Evolutionary conservation across 257 asterid genomes (phyloP), one percentile per base, ranked within the genome.

Genomic region (Solanum medicagineum): DNA sequence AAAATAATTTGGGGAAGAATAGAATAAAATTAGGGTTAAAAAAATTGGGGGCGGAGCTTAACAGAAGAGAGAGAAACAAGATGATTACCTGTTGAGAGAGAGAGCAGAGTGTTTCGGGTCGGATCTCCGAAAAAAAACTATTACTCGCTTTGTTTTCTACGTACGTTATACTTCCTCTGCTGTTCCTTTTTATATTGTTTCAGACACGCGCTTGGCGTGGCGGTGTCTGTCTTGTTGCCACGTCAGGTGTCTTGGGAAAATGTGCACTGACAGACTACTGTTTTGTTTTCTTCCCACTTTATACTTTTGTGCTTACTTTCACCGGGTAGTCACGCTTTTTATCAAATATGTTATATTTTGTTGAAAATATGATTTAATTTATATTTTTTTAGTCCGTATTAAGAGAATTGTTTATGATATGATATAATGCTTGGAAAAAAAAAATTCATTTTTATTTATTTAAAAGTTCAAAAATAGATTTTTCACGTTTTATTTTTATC

Each of bases 121-220:
- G 84, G 93, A 90, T 90, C 94, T 89, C 92, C 91, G 89, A 89
- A 85, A 81, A 85, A 88, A 5, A 36, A 36, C 42, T 36, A 36
- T 36, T 29, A 88, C 93, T 85, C 86, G 85, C 54, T 85, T 85
- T 49, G 14, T 90, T 87, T 86, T 89, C 89, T 89, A 84, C 68
- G 65, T 86, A 59, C 57, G 26, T 71, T 22, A 11, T 22, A 62
- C 36, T 24, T 24, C 65, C 77, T 88, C 10, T 20, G 0, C 11
- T 10, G 3, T 4, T 12, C 1, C 19, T 32, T 80, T 81, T 70
- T 24, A 36, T 65, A 84, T 75, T 65, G 85, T 54, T 85, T 53
- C 7, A 4, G 24, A 47, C 86, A 71, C 86, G 83, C 88, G 88
- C 88, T 57, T 70, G 45, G 56, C 51, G 74, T 65, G 71, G 44